A percentile compares a stretch with the other conserved stretches of the same genome.
Conservation (phyloP, 73 alveolate genomes). For the Blepharisma stoltei region DNA sequence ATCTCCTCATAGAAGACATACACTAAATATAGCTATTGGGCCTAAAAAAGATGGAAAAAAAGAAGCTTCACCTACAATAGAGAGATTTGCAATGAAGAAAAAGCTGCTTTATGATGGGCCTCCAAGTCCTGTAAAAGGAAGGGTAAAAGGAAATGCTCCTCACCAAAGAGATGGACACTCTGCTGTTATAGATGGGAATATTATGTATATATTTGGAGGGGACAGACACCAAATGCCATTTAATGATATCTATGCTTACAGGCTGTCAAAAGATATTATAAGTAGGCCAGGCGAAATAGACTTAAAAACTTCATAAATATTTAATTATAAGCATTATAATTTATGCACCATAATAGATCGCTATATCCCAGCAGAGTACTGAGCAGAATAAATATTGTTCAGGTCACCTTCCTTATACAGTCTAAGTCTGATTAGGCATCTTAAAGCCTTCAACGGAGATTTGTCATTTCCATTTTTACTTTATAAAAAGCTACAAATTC, state of each 20-base stretch:
- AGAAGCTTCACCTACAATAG: constrained; percentile 16
- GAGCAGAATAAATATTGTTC: no score
- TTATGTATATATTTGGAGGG: constrained; percentile 88
- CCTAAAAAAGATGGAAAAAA: constrained; percentile 9
- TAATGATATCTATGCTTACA: constrained; percentile 52
- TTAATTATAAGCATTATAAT: no score
- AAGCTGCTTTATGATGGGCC: constrained; percentile 19
- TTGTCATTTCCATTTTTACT: no score
- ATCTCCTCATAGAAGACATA: neutral
- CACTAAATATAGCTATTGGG: neutral
- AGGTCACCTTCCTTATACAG: no score
- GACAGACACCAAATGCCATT: constrained; percentile 60
- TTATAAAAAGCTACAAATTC: no score
- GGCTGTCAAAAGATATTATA: neutral
- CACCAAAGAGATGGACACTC: constrained; percentile 84
- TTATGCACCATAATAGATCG: no score
- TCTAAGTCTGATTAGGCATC: no score
- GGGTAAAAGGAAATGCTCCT: constrained; percentile 55
- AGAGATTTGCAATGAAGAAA: neutral
- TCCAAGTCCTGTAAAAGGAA: constrained; percentile 23
- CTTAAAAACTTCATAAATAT: no score
- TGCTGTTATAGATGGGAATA: constrained; percentile 83
- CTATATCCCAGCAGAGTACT: no score
- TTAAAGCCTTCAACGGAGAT: no score
- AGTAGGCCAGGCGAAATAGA: neutral